Percentiles rank a stretch among this genome's conserved stretches.
phyloP scores from a whole-genome alignment of 2,329 filamentous ascomycete species.

The Lecanicillium sp. region DNA sequence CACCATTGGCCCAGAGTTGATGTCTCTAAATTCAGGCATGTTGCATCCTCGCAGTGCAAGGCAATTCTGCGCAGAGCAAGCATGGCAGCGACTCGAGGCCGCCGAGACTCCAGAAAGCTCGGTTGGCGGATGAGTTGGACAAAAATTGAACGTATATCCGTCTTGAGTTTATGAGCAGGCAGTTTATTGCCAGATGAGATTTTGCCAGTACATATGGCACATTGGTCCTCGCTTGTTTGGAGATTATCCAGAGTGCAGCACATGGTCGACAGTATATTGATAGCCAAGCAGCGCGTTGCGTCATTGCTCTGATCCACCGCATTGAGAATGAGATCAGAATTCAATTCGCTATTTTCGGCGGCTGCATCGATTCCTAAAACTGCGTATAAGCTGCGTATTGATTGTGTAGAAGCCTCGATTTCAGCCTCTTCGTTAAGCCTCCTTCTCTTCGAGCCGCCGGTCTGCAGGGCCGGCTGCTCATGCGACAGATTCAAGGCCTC shows the following conservation, averaged over 20 bases:
- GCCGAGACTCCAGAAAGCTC: conserved; percentile 48
- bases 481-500: conserved; percentile 25
- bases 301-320: neutral
- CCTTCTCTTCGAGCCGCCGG: neutral
- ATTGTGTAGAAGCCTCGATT: neutral
- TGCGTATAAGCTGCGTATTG: neutral
- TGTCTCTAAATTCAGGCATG: conserved; percentile 59
- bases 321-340: neutral
- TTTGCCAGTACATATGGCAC: conserved; percentile 2
- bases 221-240: neutral
- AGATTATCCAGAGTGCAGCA: neutral
- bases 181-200: neutral
- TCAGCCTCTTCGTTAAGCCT: neutral
- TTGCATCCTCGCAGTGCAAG: conserved; percentile 54
- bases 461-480: conserved; percentile 2
- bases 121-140: conserved; percentile 38
- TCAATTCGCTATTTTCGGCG: neutral
- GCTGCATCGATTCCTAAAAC: conserved; percentile 1
- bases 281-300: conserved; percentile 3
- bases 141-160: conserved; percentile 39
- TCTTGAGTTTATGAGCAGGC: conserved; percentile 22
- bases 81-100: conserved; percentile 64
- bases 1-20: conserved; percentile 74
- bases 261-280: conserved; percentile 9
- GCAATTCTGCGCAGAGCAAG: conserved; percentile 62